These are phyloP conservation scores for Candida neerlandica DNA, from an alignment of 1,139 yeast genomes.

Conservation along the genomic window DNA sequence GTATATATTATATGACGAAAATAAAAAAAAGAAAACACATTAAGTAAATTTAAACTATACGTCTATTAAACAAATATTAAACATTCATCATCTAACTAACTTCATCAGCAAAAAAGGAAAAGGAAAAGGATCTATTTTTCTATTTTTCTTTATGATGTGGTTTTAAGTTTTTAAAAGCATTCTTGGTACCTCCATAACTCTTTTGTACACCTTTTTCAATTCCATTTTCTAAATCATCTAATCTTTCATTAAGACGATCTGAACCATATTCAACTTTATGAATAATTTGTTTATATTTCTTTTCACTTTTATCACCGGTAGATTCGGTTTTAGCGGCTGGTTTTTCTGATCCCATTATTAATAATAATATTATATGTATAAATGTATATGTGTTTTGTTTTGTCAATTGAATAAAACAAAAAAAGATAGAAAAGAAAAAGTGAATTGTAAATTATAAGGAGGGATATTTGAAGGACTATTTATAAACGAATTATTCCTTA, in stretches of 20 bases:
- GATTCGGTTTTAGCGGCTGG: background rate
- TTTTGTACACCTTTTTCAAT: slow-evolving; percentile 1
- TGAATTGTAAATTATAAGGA: too few species aligned
- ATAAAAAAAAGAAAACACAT: too few species aligned
- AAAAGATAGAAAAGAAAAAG: too few species aligned
- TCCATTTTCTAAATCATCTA: background rate
- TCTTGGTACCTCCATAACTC: background rate
- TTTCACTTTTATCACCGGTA: background rate
- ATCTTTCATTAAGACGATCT: background rate
- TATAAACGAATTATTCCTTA: too few species aligned
- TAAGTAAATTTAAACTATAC: too few species aligned
- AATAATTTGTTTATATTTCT: background rate
- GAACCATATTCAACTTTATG: background rate
- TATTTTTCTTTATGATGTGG: background rate
- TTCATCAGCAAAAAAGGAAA: too few species aligned
- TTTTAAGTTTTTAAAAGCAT: background rate
- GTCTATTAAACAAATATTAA: too few species aligned
- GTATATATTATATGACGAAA: too few species aligned
- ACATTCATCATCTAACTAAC: too few species aligned
- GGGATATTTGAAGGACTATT: too few species aligned
- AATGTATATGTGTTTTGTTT: background rate
- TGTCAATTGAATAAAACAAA: too few species aligned
- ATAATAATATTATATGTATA: background rate
- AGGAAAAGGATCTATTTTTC: too few species aligned
- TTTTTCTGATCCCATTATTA: background rate